Evolutionary conservation across 2,329 filamentous ascomycete genomes (phyloP), one percentile per base, ranked within the genome.

Genomic region (Xylaria sp.): DNA sequence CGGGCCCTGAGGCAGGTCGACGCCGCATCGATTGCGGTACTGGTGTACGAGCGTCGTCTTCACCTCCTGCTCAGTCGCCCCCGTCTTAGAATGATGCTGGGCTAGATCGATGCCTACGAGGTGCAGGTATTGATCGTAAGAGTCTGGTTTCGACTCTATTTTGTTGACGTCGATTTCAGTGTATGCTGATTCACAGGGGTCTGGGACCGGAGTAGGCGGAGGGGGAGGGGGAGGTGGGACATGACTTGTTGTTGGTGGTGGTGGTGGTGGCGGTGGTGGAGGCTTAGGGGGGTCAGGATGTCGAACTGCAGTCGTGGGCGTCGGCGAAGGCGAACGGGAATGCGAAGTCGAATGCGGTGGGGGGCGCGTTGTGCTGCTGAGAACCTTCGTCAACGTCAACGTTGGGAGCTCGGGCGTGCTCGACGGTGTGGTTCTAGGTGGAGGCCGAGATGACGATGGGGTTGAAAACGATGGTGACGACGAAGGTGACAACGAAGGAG

Each of bases 1-100:
- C 11, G 58, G 59, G 20, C 49, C 51, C 9, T 60, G 40, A 57
- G 71, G 69, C 11, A 67, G 33, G n/a, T 15, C 38, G 5, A 72
- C 63, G 48, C 65, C 72, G 68, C 75, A 76, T 10, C 53, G 65
- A 15, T 74, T 73, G 56, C 74, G 73, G 63, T 73, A 76, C 62
- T 71, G 59, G 63, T 73, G 74, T 23, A 74, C 64, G 10, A 75
- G 59, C 53, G 69, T 62, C n/a, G 54, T 26, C 44, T 26, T 26
- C 10, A 23, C 44, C 6, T 48, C 44, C 10, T 26, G 11, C n/a
- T 44, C 17, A 0, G 42, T 11, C 7, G 38, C 13, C 13, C 13
- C 7, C 23, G 23, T 6, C 40, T 40, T 26, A 20, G 40, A 9
- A 3, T 59, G 56, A 13, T 40, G 23, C 26, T 59, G 38, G 6